Evolutionary conservation across 495 filamentous ascomycete species (phyloP).

Genomic region (Durotheca rogersii): DNA sequence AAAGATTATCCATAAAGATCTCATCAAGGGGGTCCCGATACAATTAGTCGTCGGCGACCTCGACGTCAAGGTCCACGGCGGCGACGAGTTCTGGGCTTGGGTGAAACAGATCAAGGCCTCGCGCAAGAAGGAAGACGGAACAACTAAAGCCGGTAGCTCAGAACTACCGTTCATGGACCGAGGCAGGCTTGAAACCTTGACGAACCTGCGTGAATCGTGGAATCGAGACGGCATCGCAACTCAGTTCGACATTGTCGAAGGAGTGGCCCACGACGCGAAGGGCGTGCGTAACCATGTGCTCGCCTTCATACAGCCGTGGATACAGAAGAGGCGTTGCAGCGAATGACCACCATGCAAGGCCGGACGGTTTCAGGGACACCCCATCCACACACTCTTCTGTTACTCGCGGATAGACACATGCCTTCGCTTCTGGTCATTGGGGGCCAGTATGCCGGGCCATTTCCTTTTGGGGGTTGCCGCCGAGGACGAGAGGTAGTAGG

Average conservation of each 20-base stretch:
- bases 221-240: constrained; percentile 20
- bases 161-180: constrained; percentile 5
- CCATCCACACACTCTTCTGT: no score
- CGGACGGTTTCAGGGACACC: no score
- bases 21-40: constrained; percentile 25
- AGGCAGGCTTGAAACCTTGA: constrained; percentile 18
- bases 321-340: neutral
- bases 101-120: constrained; percentile 11
- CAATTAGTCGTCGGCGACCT: constrained; percentile 28
- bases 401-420: no score
- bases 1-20: constrained; percentile 11
- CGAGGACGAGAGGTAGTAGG: no score
- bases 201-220: constrained; percentile 14
- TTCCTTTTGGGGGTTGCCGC: no score
- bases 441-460: no score
- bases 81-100: constrained; percentile 31
- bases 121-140: neutral
- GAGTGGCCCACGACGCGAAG: constrained; percentile 17
- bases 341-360: neutral
- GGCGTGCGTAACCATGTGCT: constrained; percentile 21
- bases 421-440: no score
- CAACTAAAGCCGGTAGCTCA: neutral
- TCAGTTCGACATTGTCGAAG: constrained; percentile 19
- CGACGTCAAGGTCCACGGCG: constrained; percentile 22
- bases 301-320: constrained; percentile 13